phyloP scores from a whole-genome alignment of 2,329 filamentous ascomycete genomes.

The Chalaropsis ovoidea region DNA sequence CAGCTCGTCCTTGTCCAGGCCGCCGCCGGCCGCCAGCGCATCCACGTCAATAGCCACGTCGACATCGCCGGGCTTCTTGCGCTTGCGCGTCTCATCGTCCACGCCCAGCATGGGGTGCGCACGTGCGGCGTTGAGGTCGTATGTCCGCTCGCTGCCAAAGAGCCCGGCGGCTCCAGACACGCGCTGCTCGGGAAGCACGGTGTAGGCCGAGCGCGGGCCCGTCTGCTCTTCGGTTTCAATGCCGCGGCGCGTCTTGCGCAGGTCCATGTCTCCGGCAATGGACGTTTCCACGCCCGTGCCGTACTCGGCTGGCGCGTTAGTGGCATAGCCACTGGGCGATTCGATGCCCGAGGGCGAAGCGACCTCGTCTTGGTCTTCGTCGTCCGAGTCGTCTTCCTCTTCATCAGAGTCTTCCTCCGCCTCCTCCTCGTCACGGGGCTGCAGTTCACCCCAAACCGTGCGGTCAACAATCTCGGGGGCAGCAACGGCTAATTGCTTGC shows the following conservation, averaged over 20 bases:
- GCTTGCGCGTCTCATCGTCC: conserved; percentile 67
- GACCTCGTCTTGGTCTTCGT: conserved; percentile 40
- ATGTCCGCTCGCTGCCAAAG: conserved; percentile 89
- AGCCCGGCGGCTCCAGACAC: conserved; percentile 55
- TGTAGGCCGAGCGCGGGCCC: conserved; percentile 70
- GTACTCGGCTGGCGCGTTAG: conserved; percentile 71
- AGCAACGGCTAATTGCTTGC: conserved; percentile 34
- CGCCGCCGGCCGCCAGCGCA: conserved; percentile 58
- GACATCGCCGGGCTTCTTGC: conserved; percentile 93
- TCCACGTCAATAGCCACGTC: conserved; percentile 89
- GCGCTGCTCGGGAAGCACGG: conserved; percentile 64
- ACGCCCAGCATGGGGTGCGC: conserved; percentile 65
- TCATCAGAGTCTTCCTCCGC: conserved; percentile 65
- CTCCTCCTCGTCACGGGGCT: conserved; percentile 65
- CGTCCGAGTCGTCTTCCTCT: conserved; percentile 58
- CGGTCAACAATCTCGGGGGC: conserved; percentile 74
- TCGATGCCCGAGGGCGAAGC: conserved; percentile 63
- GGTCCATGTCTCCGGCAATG: conserved; percentile 76
- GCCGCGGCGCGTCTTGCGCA: conserved; percentile 71
- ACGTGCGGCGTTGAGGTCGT: conserved; percentile 61
- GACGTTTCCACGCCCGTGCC: conserved; percentile 57
- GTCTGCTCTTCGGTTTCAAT: conserved; percentile 77
- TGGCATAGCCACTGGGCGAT: conserved; percentile 71
- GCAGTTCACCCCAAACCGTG: conserved; percentile 83
- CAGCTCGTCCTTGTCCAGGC: conserved; percentile 77